Conservation (phyloP, 331 rosid species). For the Prunus yedoensis region DNA sequence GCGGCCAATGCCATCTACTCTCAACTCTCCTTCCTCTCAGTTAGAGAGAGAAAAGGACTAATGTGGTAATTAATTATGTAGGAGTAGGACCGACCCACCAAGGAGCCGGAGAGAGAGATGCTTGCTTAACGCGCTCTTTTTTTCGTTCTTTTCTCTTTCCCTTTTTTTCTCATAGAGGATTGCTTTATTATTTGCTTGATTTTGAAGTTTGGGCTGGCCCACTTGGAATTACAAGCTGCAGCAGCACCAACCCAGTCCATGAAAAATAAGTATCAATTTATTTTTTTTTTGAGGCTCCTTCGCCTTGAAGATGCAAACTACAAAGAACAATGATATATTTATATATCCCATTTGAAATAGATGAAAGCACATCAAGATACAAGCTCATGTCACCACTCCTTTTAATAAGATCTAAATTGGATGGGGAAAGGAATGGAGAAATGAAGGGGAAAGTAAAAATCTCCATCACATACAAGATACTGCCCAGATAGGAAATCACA, state of each 20-base stretch:
- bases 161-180: neutral
- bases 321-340: neutral
- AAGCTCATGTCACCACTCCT: slow-evolving; percentile 33
- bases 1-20: no score
- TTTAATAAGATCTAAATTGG: slow-evolving; percentile 23
- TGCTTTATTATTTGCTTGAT: neutral
- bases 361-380: slow-evolving; percentile 20
- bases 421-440: slow-evolving; percentile 9
- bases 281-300: neutral
- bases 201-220: no score
- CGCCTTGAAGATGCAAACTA: neutral
- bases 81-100: neutral
- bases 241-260: no score
- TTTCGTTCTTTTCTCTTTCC: neutral
- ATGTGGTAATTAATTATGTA: no score
- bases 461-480: slow-evolving; percentile 44
- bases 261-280: no score
- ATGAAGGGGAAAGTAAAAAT: slow-evolving; percentile 22
- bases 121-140: neutral
- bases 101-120: neutral
- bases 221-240: no score
- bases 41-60: no score
- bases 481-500: slow-evolving; percentile 21
- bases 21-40: no score
- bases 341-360: neutral